These are phyloP conservation scores for Solanum hybrid DNA, from an alignment of 305 asterid genomes.

Conservation along the genomic window DNA sequence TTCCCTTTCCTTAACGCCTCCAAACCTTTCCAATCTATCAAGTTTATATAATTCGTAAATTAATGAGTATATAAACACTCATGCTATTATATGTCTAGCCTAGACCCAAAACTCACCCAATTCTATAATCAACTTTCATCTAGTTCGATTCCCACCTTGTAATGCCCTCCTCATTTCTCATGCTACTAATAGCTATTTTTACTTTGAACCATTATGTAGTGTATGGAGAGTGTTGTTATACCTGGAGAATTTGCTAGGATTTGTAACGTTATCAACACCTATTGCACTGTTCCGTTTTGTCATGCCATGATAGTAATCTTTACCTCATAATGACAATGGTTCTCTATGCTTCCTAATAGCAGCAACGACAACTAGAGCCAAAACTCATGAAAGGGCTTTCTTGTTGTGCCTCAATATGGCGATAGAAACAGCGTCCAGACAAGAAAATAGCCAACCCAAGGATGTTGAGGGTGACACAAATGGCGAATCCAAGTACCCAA, in stretches of 20 bases:
- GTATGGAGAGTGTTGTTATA: not conserved
- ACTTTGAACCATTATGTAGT: not conserved
- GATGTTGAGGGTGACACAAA: slow-evolving; percentile 39
- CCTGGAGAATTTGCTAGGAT: slow-evolving; percentile 37
- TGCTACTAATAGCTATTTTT: not conserved
- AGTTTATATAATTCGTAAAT: too few species aligned
- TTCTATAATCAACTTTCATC: not conserved
- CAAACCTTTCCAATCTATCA: too few species aligned
- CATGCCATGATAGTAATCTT: slow-evolving; percentile 27
- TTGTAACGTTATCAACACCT: not conserved
- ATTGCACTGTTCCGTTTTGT: not conserved
- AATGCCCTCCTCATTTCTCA: too few species aligned
- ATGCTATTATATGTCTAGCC: too few species aligned
- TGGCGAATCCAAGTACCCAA: slow-evolving; percentile 52
- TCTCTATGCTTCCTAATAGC: slow-evolving; percentile 26
- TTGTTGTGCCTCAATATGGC: slow-evolving; percentile 31
- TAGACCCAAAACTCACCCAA: too few species aligned
- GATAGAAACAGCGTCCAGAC: slow-evolving; percentile 36
- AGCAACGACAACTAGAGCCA: slow-evolving; percentile 45
- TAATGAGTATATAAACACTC: too few species aligned
- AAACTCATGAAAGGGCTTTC: slow-evolving; percentile 42
- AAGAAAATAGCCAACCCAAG: slow-evolving; percentile 38
- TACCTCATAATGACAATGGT: slow-evolving; percentile 6
- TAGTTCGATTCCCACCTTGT: not conserved
- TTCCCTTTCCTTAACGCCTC: too few species aligned